Conservation (phyloP, 495 filamentous ascomycete genomes). For the Cairneyella variabilis region DNA sequence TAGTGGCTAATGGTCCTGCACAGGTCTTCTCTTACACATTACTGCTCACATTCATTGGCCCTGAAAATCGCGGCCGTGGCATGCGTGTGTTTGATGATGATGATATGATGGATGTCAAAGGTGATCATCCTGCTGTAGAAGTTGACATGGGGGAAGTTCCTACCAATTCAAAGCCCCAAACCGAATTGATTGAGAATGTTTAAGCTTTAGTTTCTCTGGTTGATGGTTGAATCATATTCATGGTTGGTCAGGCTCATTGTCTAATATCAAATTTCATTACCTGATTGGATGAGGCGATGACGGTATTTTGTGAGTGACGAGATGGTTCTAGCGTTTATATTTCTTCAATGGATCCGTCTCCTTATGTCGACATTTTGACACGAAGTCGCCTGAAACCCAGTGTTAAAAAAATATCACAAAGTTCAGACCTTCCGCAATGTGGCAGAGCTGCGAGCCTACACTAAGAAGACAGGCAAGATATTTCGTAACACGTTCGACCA, state of each 20-base stretch:
- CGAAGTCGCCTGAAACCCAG: too few species aligned
- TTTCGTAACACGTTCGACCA: conserved; percentile 16
- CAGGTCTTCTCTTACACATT: not conserved
- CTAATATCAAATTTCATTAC: too few species aligned
- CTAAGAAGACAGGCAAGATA: conserved; percentile 18
- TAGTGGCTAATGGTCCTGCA: not conserved
- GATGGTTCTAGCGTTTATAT: too few species aligned
- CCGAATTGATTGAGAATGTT: not conserved
- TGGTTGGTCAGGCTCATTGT: not conserved
- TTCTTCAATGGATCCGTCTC: too few species aligned
- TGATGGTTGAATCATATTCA: not conserved
- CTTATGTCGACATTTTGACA: too few species aligned
- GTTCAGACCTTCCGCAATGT: conserved; percentile 20
- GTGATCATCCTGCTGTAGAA: not conserved
- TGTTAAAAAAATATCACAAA: too few species aligned
- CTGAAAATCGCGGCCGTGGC: conserved; percentile 36
- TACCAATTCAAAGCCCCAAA: not conserved
- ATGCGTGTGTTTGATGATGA: conserved; percentile 2
- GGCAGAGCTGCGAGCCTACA: conserved; percentile 19
- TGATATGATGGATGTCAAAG: not conserved
- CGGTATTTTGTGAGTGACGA: too few species aligned
- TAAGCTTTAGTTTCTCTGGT: not conserved
- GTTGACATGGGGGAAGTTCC: not conserved
- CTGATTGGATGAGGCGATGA: too few species aligned
- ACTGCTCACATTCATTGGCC: conserved; percentile 45